phyloP scores from a whole-genome alignment of 169 alveolate genomes.

The Hepatocystis sp. region DNA sequence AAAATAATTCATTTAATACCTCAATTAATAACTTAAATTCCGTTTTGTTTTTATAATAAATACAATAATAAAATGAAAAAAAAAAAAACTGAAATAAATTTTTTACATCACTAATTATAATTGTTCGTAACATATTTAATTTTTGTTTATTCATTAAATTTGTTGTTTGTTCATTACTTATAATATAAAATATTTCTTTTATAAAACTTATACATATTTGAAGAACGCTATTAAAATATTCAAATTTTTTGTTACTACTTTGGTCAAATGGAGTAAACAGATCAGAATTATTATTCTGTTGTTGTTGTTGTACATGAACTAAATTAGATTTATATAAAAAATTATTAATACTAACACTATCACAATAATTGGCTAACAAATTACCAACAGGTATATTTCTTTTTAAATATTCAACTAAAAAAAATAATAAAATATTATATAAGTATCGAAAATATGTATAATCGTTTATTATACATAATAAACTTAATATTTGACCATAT shows the following conservation, averaged over 20 bases:
- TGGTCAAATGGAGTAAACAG: too few relatives aligned
- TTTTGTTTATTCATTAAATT: constrained; percentile 20
- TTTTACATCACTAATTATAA: constrained; percentile 26
- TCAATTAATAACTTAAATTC: constrained; percentile 35
- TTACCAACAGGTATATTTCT: constrained; percentile 12
- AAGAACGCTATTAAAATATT: constrained; percentile 8
- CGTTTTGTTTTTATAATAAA: constrained; percentile 8
- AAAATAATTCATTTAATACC: constrained; percentile 44
- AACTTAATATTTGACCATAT: constrained; percentile 40
- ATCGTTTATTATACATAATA: constrained; percentile 35
- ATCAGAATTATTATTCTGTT: neutral
- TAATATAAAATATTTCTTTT: constrained; percentile 32
- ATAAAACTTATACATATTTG: constrained; percentile 60
- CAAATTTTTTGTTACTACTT: neutral
- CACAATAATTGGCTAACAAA: too few relatives aligned
- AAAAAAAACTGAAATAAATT: constrained; percentile 26
- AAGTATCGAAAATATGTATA: constrained; percentile 39
- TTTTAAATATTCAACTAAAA: constrained; percentile 12
- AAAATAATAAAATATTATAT: constrained; percentile 22
- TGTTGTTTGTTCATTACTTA: constrained; percentile 23
- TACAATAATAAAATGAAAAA: constrained; percentile 14
- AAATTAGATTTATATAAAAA: too few relatives aligned
- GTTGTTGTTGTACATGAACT: neutral
- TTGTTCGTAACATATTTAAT: constrained; percentile 10
- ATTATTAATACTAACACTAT: neutral